A percentile compares a stretch with the other conserved stretches of the same genome.
phyloP scores from a whole-genome alignment of 306 rosid species.

The Castanea crenata region DNA sequence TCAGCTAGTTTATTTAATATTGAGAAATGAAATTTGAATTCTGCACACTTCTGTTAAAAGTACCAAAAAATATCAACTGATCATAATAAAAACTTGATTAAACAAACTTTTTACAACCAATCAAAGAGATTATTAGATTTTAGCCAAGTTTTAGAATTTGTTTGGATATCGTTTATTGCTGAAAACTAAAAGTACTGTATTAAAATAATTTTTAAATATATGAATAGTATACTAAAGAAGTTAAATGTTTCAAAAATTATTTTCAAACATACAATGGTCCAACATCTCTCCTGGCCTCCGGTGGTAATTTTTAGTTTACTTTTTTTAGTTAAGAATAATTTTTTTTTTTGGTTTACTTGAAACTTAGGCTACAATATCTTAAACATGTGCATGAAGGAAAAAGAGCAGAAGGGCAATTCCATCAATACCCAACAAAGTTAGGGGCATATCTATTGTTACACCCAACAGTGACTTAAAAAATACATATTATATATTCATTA shows the following conservation, averaged over 20 bases:
- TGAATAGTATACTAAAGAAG: neutral
- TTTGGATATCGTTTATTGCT: no score
- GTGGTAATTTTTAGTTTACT: neutral
- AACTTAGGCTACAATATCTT: neutral
- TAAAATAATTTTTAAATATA: no score
- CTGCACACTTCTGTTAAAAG: no score
- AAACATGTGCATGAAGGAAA: neutral
- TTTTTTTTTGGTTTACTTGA: neutral
- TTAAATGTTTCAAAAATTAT: neutral
- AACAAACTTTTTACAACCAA: neutral
- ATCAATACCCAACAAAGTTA: constrained; percentile 22
- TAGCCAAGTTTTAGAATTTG: neutral
- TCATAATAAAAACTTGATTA: neutral
- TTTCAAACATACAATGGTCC: neutral
- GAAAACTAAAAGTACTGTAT: no score
- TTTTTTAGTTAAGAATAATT: neutral
- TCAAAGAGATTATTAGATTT: neutral
- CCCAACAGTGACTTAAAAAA: constrained; percentile 25
- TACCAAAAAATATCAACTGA: no score
- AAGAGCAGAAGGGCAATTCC: constrained; percentile 30
- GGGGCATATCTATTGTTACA: constrained; percentile 40
- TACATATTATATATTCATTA: constrained; percentile 25
- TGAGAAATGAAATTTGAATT: no score
- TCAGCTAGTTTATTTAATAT: no score
- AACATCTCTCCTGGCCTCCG: neutral